Conservation (phyloP, 352 stramenopile genomes). For the Pythium vanterpoolii region DNA sequence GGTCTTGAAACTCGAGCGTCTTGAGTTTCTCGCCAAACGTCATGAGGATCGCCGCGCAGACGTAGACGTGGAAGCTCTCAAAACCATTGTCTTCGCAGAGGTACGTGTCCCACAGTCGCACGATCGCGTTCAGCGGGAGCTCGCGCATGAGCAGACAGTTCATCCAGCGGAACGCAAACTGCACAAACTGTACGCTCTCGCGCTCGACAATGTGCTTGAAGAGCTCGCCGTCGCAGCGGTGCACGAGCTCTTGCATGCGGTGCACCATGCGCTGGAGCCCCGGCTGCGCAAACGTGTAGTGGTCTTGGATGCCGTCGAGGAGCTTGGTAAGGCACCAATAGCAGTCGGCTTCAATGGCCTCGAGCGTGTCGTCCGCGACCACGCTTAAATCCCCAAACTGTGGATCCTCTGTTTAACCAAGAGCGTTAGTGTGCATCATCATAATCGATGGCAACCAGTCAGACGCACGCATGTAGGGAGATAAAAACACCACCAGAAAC, state of each 20-base stretch:
- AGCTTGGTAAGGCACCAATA: constrained; percentile 99
- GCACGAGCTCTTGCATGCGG: constrained; percentile 96
- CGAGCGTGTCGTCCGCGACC: constrained; percentile 63
- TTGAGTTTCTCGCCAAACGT: constrained; percentile 95
- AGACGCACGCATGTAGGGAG: constrained; percentile 59
- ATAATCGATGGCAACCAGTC: neutral
- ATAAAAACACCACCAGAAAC: constrained; percentile 97
- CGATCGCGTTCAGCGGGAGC: constrained; percentile 92
- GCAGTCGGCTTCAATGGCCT: constrained; percentile 95
- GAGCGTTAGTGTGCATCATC: too few relatives aligned
- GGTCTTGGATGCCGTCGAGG: constrained; percentile 98
- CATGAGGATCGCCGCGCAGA: constrained; percentile 98
- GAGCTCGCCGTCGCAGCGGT: constrained; percentile 94
- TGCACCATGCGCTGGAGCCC: constrained; percentile 98
- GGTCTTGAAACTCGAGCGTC: constrained; percentile 96
- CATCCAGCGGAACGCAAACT: constrained; percentile 99
- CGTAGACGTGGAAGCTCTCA: constrained; percentile 99
- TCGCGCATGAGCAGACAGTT: constrained; percentile 99
- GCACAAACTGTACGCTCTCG: constrained; percentile 96
- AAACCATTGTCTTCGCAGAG: constrained; percentile 98
- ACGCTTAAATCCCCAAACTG: constrained; percentile 67
- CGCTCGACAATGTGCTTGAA: constrained; percentile 93
- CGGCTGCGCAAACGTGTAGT: constrained; percentile 98
- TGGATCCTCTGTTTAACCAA: constrained; percentile 48
- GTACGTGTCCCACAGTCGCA: constrained; percentile 99